Conservation (phyloP, 73 alveolate species). For the Paramecium pentaurelia region DNA sequence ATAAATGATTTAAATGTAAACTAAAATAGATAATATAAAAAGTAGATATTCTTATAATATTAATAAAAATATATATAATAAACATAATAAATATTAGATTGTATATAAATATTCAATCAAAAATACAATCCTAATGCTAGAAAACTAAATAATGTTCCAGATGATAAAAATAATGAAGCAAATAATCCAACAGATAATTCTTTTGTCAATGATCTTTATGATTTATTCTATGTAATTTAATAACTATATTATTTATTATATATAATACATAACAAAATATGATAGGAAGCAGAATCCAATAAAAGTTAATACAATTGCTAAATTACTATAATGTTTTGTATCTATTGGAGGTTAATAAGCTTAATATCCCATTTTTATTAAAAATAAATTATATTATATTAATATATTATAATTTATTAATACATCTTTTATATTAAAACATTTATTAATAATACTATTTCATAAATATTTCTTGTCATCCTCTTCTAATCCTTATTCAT, state of each 20-base stretch:
- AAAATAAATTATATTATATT: not conserved
- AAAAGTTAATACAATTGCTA: constrained; percentile 53
- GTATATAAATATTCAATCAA: constrained; percentile 19
- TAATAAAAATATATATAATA: too few relatives aligned
- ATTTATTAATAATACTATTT: not conserved
- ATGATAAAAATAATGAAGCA: constrained; percentile 53
- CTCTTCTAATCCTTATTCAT: constrained; percentile 62
- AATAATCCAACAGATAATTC: constrained; percentile 54
- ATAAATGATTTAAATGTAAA: too few relatives aligned
- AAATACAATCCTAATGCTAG: constrained; percentile 60
- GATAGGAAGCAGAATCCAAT: constrained; percentile 59
- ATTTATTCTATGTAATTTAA: constrained; percentile 32
- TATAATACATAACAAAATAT: constrained; percentile 52
- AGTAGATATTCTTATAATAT: not conserved
- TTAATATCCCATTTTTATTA: not conserved
- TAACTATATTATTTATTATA: not conserved
- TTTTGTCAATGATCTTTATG: constrained; percentile 54
- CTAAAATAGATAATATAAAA: too few relatives aligned
- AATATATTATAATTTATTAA: too few relatives aligned
- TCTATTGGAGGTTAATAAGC: constrained; percentile 51
- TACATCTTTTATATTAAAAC: too few relatives aligned
- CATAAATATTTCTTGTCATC: constrained; percentile 74
- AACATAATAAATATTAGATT: not conserved
- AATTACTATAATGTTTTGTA: constrained; percentile 48
- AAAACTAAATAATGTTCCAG: constrained; percentile 56